Evolutionary conservation across 768 basidiomycete genomes (phyloP), one percentile per base, ranked within the genome.

Genomic region (Fistulinella prunicolor): DNA sequence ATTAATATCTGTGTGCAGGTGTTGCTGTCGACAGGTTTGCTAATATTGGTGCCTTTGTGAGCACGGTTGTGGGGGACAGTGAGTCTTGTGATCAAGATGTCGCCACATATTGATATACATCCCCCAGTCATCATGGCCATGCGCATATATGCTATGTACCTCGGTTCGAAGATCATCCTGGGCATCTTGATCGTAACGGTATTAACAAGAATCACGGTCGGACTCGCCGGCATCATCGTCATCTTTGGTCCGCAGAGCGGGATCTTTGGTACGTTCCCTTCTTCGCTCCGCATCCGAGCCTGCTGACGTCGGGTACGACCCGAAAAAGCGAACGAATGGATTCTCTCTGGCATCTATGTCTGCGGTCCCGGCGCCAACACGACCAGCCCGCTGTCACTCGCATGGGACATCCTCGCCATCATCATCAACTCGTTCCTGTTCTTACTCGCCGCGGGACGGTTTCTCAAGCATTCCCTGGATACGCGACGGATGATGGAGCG

Each of bases 101-200:
- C 12, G 0, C 21, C 10, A 1, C 9, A 2, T 37, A 24, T n/a
- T n/a, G n/a, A n/a, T n/a, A n/a, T n/a, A n/a, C n/a, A n/a, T n/a
- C n/a, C n/a, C 21, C 9, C n/a, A 59, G 57, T 26, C 21, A 50
- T 59, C 42, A 59, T 59, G 38, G 23, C 47, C 30, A 43, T 61
- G 44, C 52, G 59, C 20, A 39, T 57, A 34, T 61, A 60, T 32
- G 47, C 58, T 38, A 60, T 60, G 57, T 59, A 59, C 23, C 38
- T 59, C 3, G 40, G 47, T 16, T 59, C 58, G 4, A 51, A 32
- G 17, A 26, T 4, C 20, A 20, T 60, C 17, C 13, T 60, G 6
- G 21, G 3, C 14, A 32, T 57, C 41, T 38, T 60, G 26, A 16
- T 48, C 10, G 26, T 12, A 16, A 36, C 36, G 19, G 29, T 60